A percentile compares a stretch with the other conserved stretches of the same genome.
These are phyloP conservation scores for Chalaropsis ovoidea DNA, from an alignment of 2,329 filamentous ascomycete genomes.

Conservation along the genomic window DNA sequence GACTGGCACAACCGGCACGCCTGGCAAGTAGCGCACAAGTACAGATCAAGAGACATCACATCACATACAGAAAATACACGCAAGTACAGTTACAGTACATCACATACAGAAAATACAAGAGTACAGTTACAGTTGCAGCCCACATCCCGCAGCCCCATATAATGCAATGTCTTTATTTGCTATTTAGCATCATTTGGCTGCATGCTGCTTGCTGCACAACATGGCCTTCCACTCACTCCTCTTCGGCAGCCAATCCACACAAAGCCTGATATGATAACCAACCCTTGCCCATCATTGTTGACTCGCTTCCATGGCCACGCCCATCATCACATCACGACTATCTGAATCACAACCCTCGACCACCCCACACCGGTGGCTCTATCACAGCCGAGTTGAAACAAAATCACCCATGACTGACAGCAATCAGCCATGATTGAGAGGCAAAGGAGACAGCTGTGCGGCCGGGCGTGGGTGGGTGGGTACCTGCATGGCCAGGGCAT, in stretches of 20 bases:
- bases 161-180: not conserved
- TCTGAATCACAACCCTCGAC: not conserved
- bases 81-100: not conserved
- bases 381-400: not conserved
- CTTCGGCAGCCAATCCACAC: conserved; percentile 1
- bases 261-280: not conserved
- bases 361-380: not conserved
- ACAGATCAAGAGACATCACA: not conserved
- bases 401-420: not conserved
- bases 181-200: not conserved
- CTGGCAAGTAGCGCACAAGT: not conserved
- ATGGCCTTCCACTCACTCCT: not conserved
- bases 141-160: not conserved
- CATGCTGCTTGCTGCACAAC: not conserved
- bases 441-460: not conserved
- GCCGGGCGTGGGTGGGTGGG: not conserved
- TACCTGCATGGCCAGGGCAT: conserved; percentile 1
- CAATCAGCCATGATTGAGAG: not conserved
- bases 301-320: not conserved
- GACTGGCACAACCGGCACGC: too few species aligned
- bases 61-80: not conserved
- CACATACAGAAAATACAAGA: not conserved
- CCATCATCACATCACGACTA: not conserved
- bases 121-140: not conserved
- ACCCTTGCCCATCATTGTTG: not conserved